Evolutionary conservation across 768 basidiomycete species (phyloP), one percentile per base, ranked within the genome.

Genomic region (Hygrocybe coccinea): DNA sequence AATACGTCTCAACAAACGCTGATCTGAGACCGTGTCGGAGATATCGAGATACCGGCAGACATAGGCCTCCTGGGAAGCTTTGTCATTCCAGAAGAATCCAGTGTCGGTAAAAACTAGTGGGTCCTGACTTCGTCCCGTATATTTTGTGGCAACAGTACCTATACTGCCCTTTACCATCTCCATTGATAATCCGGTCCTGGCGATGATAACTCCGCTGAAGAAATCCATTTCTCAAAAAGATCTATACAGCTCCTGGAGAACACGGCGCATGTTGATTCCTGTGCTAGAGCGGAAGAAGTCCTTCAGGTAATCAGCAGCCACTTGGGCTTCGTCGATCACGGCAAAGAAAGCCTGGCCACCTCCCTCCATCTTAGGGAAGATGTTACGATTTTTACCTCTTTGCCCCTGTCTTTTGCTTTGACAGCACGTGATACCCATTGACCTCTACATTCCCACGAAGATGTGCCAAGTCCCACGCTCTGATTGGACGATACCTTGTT

Each of bases 1-100:
- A 47, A 63, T 63, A 55, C 58, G 56, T 24, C 59, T 52, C 50
- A 63, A 54, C 50, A 63, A 50, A 49, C 44, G 60, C 57, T 34
- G 29, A 61, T 63, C 60, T 45, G 60, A 61, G 48, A 21, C n/a
- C 6, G 6, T 49, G 15, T 59, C 50, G 36, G 24, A 39, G n/a
- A 58, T 29, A 38, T 33, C 14, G 52, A 63, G 58, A 24, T 59
- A 63, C 47, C 35, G 55, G 39, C 50, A 35, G 36, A 52, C 25
- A 35, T 52, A 52, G 33, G 3, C 6, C 35, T 39, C 33, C 24
- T 52, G 50, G 4, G 4, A 6, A 5, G 35, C 10, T 41, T 52
- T 17, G 49, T 56, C 41, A 37, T 21, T 29, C 52, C 22, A 35
- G 38, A 57, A 57, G 52, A 14, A 45, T 37, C 59, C 59, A 49